These are phyloP conservation scores for Cymbidium sinense DNA, from an alignment of 106 monocot species.

Conservation along the genomic window DNA sequence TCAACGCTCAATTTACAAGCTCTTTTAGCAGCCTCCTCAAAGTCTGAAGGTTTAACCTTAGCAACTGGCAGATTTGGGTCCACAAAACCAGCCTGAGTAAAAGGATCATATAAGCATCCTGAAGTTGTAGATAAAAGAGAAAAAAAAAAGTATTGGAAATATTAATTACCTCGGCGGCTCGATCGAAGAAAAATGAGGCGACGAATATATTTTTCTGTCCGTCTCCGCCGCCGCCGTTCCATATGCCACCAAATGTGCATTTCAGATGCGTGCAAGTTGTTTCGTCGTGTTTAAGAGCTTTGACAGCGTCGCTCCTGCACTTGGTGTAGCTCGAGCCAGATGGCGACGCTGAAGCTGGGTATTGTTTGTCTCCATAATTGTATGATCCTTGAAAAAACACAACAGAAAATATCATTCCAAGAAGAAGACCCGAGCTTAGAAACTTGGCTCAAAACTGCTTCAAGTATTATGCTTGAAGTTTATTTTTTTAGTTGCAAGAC, in stretches of 20 bases:
- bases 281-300: slow-evolving; percentile 71
- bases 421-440: not conserved
- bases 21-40: slow-evolving; percentile 48
- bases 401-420: not conserved
- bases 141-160: not conserved
- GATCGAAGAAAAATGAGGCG: slow-evolving; percentile 95
- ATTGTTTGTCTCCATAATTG: slow-evolving; percentile 53
- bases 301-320: slow-evolving; percentile 64
- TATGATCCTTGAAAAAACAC: slow-evolving; percentile 37
- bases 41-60: slow-evolving; percentile 52
- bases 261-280: slow-evolving; percentile 81
- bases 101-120: not conserved
- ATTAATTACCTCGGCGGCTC: slow-evolving; percentile 71
- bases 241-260: slow-evolving; percentile 89
- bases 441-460: no score
- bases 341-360: slow-evolving; percentile 38
- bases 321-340: slow-evolving; percentile 54
- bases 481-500: not conserved
- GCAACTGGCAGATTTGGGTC: slow-evolving; percentile 31
- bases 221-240: slow-evolving; percentile 97
- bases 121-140: not conserved
- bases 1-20: slow-evolving; percentile 44
- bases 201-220: slow-evolving; percentile 88
- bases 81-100: slow-evolving; percentile 52
- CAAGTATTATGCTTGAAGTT: not conserved